Evolutionary conservation across 768 basidiomycete genomes (phyloP).

Genomic region (Chalciporus piperatus): DNA sequence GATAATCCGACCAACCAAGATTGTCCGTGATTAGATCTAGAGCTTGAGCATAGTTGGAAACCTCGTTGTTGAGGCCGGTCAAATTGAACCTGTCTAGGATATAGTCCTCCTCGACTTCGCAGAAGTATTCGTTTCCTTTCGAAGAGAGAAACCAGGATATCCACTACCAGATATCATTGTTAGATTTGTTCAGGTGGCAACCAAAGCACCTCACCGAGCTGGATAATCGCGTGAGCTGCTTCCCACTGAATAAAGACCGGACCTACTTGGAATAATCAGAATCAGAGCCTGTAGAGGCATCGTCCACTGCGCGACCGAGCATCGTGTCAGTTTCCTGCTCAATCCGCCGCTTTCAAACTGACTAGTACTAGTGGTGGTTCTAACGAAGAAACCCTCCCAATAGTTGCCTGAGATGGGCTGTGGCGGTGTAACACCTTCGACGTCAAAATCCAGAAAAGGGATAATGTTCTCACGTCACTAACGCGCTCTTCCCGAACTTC

Average conservation of each 20-base stretch:
- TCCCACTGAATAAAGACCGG: not conserved
- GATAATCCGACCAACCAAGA: conserved; percentile 60
- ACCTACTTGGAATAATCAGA: conserved; percentile 93
- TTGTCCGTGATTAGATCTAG: conserved; percentile 96
- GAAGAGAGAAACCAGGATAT: conserved; percentile 97
- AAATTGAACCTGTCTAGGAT: conserved; percentile 98
- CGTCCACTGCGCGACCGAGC: conserved; percentile 63
- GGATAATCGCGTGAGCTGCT: conserved; percentile 15
- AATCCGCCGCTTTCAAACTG: conserved; percentile 18
- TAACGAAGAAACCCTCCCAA: conserved; percentile 2
- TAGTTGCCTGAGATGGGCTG: not conserved
- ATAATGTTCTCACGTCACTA: conserved; percentile 11
- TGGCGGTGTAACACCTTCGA: conserved; percentile 17
- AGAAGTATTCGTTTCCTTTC: conserved; percentile 99
- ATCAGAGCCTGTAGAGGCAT: conserved; percentile 88
- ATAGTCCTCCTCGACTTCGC: conserved; percentile 99
- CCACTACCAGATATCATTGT: conserved; percentile 55
- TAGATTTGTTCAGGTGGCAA: conserved; percentile 15
- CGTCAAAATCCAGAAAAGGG: conserved; percentile 8
- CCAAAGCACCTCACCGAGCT: conserved; percentile 28
- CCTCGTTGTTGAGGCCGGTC: conserved; percentile 94
- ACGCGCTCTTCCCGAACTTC: not conserved
- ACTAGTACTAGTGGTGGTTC: conserved; percentile 24
- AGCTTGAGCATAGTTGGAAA: conserved; percentile 91
- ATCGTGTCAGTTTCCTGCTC: conserved; percentile 28